phyloP scores from a whole-genome alignment of 2,329 filamentous ascomycete genomes.

The Ustilaginoidea virens region DNA sequence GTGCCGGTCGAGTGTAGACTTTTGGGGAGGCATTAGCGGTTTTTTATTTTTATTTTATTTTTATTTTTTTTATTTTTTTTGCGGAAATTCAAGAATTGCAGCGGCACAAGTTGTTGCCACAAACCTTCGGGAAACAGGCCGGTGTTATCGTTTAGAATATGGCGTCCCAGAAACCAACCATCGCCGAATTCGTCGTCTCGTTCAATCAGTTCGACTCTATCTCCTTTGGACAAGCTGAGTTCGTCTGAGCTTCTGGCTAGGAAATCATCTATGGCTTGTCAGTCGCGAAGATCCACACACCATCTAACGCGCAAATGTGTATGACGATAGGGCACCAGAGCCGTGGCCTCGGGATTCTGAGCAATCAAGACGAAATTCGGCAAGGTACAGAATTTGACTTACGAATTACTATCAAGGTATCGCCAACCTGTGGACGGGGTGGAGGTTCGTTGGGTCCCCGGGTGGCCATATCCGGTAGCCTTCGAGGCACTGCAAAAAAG shows the following conservation, averaged over 20 bases:
- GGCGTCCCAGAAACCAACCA: constrained; percentile 69
- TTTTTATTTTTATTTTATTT: too few species aligned
- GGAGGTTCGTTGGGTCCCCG: constrained; percentile 19
- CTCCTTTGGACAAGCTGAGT: constrained; percentile 71
- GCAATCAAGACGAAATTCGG: too few species aligned
- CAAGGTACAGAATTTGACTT: too few species aligned
- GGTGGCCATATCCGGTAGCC: constrained; percentile 23
- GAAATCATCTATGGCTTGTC: constrained; percentile 59
- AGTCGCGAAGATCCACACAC: background rate
- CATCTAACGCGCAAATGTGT: too few species aligned
- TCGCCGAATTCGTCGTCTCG: constrained; percentile 81
- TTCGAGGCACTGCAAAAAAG: background rate
- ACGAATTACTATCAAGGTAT: constrained; percentile 59
- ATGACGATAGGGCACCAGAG: too few species aligned
- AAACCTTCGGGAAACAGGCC: constrained; percentile 74
- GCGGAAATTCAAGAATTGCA: constrained; percentile 1
- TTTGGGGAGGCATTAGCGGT: too few species aligned
- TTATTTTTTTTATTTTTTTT: too few species aligned
- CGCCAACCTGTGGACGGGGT: constrained; percentile 43
- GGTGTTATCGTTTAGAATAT: constrained; percentile 56
- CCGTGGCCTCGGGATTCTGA: too few species aligned
- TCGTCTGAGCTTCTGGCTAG: constrained; percentile 84
- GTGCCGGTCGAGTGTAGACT: constrained; percentile 48
- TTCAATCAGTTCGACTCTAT: constrained; percentile 70
- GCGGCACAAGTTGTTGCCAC: constrained; percentile 10